phyloP scores from a whole-genome alignment of 176 grass and related monocot species.

The Carex parvula region DNA sequence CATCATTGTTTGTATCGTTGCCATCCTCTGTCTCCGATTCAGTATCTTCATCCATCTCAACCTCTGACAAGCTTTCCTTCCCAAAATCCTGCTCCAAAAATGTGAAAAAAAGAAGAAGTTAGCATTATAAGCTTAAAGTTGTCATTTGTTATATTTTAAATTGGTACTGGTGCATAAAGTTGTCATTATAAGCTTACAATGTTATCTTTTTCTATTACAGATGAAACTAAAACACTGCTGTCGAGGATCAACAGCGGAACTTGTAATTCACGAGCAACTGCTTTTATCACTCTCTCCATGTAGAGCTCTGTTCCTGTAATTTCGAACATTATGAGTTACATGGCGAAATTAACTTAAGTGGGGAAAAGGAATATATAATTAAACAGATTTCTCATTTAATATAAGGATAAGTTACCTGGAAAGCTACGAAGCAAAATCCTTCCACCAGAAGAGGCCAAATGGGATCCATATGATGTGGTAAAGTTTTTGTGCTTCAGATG shows the following conservation, averaged over 20 bases:
- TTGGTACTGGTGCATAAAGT: not conserved
- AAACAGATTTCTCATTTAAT: not conserved
- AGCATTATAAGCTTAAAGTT: too few relatives aligned
- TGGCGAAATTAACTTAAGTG: not conserved
- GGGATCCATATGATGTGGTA: slow-evolving; percentile 54
- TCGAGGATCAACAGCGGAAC: slow-evolving; percentile 76
- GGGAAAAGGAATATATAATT: not conserved
- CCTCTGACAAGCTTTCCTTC: slow-evolving; percentile 58
- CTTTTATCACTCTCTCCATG: slow-evolving; percentile 87
- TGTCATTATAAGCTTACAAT: not conserved
- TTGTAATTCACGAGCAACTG: slow-evolving; percentile 67
- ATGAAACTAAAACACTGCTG: slow-evolving; percentile 79
- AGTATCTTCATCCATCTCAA: slow-evolving; percentile 56
- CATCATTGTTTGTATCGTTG: slow-evolving; percentile 34
- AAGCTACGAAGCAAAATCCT: slow-evolving; percentile 83
- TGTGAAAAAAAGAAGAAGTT: not conserved
- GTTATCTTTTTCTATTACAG: slow-evolving; percentile 48
- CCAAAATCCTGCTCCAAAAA: slow-evolving; percentile 56
- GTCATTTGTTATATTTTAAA: not conserved
- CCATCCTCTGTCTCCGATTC: slow-evolving; percentile 73
- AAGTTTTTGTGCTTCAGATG: slow-evolving; percentile 69
- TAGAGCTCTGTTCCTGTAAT: slow-evolving; percentile 92
- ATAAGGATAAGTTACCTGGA: slow-evolving; percentile 50
- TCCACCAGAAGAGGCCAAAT: slow-evolving; percentile 57
- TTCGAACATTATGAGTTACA: not conserved